A percentile compares a stretch with the other conserved stretches of the same genome.
These are phyloP conservation scores for Aspergillus sergii DNA, from an alignment of 2,329 filamentous ascomycete genomes.

Conservation along the genomic window DNA sequence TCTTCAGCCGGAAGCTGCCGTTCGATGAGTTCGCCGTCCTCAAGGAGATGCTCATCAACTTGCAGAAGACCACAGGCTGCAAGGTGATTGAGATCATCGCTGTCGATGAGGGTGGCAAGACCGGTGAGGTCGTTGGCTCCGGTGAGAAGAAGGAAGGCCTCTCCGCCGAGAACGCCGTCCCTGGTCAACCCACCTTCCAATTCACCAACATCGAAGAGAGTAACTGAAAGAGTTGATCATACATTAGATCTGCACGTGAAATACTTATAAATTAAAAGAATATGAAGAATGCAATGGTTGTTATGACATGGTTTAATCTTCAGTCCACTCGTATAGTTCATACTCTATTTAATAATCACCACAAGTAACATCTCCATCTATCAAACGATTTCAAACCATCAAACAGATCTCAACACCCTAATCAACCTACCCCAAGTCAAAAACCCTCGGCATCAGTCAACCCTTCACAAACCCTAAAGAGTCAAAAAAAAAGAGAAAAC, in stretches of 20 bases:
- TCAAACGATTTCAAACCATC: background rate
- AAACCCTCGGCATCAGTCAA: background rate
- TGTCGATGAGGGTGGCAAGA: slow-evolving; percentile 63
- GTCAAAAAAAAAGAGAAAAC: background rate
- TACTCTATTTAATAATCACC: background rate
- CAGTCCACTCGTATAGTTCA: background rate
- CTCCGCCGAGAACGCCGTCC: slow-evolving; percentile 74
- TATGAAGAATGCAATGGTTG: slow-evolving; percentile 9
- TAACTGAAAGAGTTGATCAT: slow-evolving; percentile 16
- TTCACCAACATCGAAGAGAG: slow-evolving; percentile 72
- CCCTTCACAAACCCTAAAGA: background rate
- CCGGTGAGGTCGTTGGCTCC: slow-evolving; percentile 45
- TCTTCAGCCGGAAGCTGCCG: slow-evolving; percentile 80
- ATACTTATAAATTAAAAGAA: slow-evolving; percentile 10
- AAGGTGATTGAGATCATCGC: slow-evolving; percentile 71
- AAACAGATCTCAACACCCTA: background rate
- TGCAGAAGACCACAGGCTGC: slow-evolving; percentile 76
- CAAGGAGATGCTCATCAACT: slow-evolving; percentile 72
- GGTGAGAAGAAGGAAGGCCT: slow-evolving; percentile 62
- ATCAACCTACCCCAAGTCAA: background rate
- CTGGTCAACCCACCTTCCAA: slow-evolving; percentile 77
- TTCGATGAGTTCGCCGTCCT: slow-evolving; percentile 84
- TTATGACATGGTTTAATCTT: background rate
- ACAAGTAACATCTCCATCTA: background rate
- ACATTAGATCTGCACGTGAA: slow-evolving; percentile 2